Base-by-base conservation (phyloP, 208 protist genomes). In the Tetramitus jugosus region DNA sequence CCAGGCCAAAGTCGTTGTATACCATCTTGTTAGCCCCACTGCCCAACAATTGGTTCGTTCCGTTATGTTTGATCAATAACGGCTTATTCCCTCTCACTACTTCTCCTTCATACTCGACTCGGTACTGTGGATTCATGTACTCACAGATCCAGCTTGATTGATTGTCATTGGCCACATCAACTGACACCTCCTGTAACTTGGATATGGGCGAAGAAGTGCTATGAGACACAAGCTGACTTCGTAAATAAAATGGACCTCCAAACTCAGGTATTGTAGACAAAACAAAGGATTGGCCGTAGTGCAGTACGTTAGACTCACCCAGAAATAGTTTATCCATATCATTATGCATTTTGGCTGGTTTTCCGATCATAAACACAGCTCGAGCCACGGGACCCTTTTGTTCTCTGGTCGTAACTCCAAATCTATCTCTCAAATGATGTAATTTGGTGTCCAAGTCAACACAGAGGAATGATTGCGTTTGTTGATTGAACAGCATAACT, bases 141-240 rank as follows among this genome's bases (percentile, higher is more conserved):
- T 71, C 39, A 49, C 17, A 7, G 43, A 35, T 42, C 65, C 65
- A 71, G 29, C 26, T 14, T 49, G 35, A 35, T 29, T 42, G 20
- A 71, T 49, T 49, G 3, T 0, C 49, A n/a, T 35, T 31, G 0
- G 20, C 4, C 17, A 49, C 2, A 29, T 71, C 65, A 35, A 71
- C 65, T 35, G 65, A 71, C 4, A 71, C 65, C 35, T 71, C 65
- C 29, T 71, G 65, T 23, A 4, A 49, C 17, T 71, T 71, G n/a
- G 29, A 17, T 42, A 29, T 40, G 0, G 14, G 20, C 0, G 65
- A 71, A 33, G 10, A 71, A n/a, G 20, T 35, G 4, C 39, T 49
- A 49, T 14, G 65, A 4, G 65, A 35, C 3, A 14, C 14, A 17
- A 49, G 43, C 35, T 71, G 39, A 14, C 20, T 35, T 49, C 39